Base-by-base conservation (phyloP, 768 basidiomycete species). In the Rhizopogon sp. region DNA sequence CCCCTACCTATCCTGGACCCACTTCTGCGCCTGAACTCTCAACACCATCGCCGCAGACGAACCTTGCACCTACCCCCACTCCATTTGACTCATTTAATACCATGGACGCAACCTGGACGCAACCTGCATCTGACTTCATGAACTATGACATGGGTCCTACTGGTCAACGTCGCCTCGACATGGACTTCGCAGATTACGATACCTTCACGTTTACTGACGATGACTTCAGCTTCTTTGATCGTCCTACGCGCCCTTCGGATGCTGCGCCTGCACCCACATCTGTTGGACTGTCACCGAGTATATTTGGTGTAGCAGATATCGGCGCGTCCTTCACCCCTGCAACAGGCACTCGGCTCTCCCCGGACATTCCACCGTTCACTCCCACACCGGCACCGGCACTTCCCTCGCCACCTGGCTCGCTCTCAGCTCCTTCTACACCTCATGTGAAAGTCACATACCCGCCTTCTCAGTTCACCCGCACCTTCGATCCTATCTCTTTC, bases 201-300 rank as follows among this genome's bases (percentile, higher is more conserved):
- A 78, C 75, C 1, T 85, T 93, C 61, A 61, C 58, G 22, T 69
- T 70, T 47, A 92, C 91, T 0, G 91, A 94, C 50, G 91, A 92
- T 53, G 91, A 94, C 67, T 94, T 93, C 67, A 87, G 81, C 66
- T 93, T 90, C 69, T 94, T 93, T 64, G 90, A 93, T 64, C 76
- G 76, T 25, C 84, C 83, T 0, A 73, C 78, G 1, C 64, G 68
- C 33, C 37, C 62, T 39, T 42, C 54, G 1, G 52, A 58, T 20
- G 25, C 66, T 40, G 60, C 60, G 11, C 55, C 63, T 28, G 66
- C 66, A 11, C 65, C 75, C 35, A 57, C 70, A n/a, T 60, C 73
- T 20, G 62, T 72, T 17, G 64, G 64, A 0, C 64, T 76, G 17
- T 64, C 76, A 2, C 65, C 76, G 14, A 64, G 70, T 25, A 53